Evolutionary conservation across 129 eudicot genomes (phyloP), one percentile per base, ranked within the genome.

Genomic region (Tagetes erecta): DNA sequence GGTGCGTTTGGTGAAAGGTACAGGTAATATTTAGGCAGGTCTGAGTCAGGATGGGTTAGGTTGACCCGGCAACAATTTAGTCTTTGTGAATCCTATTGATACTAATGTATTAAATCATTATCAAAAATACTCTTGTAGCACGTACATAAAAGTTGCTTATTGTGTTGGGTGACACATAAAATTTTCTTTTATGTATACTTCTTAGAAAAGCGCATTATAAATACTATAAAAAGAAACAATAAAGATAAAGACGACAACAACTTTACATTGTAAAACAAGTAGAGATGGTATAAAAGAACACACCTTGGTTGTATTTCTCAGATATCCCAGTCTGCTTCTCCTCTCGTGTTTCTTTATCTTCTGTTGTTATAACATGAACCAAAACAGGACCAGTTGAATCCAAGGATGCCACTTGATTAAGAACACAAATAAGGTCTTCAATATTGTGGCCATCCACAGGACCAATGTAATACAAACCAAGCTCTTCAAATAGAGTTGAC

Each of bases 391-490:
- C 98, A 71, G 89, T 92, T 30, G 96, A 89, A 72, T 89, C 91
- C 75, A 92, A 55, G 3, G 98, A 85, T 37, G 95, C 90, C 65
- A 92, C 98, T 83, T 92, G 92, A 75, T 77, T 81, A 47, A 92
- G 81, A 72, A 92, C 96, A 83, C 98, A 87, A 2, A 85, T 50
- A 52, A 92, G 98, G 82, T 92, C 96, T 45, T 89, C 96, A 60
- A 92, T 84, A 77, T 89, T 92, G 86, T 89, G 91, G 3, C 98
- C 98, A 77, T 92, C 98, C 36, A 92, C 95, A 52, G 98, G 98
- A 70, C 98, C 98, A 77, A 92, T 89, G 78, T 92, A 92, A 82
- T 92, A 92, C 68, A 92, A 78, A 62, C 98, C 98, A 71, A 92
- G 92, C 76, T 92, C 98, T 88, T 92, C 98, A 75, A 82, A 92